These are phyloP conservation scores for Daldinia loculata DNA, from an alignment of 495 filamentous ascomycete species.

Conservation along the genomic window DNA sequence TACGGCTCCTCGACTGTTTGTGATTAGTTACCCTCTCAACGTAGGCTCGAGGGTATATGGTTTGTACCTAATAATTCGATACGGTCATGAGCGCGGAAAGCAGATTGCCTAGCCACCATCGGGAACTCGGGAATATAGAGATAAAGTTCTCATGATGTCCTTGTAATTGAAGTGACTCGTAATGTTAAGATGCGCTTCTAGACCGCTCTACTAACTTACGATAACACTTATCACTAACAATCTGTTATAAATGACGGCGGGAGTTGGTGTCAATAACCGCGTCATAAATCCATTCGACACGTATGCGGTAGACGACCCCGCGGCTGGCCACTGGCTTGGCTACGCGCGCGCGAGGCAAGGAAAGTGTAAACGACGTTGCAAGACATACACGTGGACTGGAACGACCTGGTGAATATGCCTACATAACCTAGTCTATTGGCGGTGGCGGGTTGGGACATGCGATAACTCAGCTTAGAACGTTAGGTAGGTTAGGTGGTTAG, in stretches of 20 bases:
- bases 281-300: slow-evolving; percentile 7
- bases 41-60: not conserved
- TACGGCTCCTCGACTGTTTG: not conserved
- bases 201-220: not conserved
- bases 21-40: not conserved
- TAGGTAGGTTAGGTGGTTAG: too few species aligned
- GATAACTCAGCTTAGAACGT: slow-evolving; percentile 5
- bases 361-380: slow-evolving; percentile 13
- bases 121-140: not conserved
- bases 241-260: slow-evolving; percentile 16
- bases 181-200: not conserved
- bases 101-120: not conserved
- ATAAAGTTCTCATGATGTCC: slow-evolving; percentile 1
- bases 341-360: slow-evolving; percentile 13
- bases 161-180: slow-evolving; percentile 11
- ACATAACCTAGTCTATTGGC: slow-evolving; percentile 17
- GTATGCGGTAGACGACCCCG: slow-evolving; percentile 10
- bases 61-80: not conserved
- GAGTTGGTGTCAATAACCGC: slow-evolving; percentile 5
- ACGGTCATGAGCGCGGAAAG: not conserved
- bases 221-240: not conserved
- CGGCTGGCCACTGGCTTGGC: slow-evolving; percentile 14
- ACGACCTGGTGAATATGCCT: slow-evolving; percentile 6
- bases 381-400: slow-evolving; percentile 25
- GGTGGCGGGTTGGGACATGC: slow-evolving; percentile 15